Base-by-base conservation (phyloP, 768 basidiomycete species). In the Roridomyces roridus region DNA sequence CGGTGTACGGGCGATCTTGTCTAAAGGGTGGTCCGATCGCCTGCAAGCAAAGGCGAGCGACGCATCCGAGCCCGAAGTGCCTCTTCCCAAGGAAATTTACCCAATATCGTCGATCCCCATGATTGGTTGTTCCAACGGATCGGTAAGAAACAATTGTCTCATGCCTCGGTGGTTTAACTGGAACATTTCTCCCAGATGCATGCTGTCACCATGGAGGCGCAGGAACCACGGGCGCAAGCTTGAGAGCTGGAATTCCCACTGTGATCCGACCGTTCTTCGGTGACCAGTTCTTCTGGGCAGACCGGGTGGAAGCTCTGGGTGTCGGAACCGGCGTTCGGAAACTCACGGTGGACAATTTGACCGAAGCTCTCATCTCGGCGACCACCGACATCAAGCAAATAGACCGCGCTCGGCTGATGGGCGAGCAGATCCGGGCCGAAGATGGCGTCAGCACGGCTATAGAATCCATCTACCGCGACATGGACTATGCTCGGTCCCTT, bases 201-300 rank as follows among this genome's bases (percentile, higher is more conserved):
- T 48, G 94, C 17, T 97, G 96, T 61, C 96, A 99, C 77, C 96
- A 99, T 67, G 96, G 96, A 56, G 96, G 96, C 51, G 94, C 96
- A 5, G 96, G 96, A 20, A 97, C 96, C 3, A 96, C 94, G 1
- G 96, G 96, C 9, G 96, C 96, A 17, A 95, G 92, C 75, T 76
- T 97, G 62, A 79, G 94, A 81, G 93, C 93, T 57, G 94, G 94
- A 8, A 91, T 94, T 48, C 96, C 97, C 1, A 98, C 96, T 1
- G 91, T 99, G 65, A 94, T 98, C 69, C 88, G 88, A 60, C 96
- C 97, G 0, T 99, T 98, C 83, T 99, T 98, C 66, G 96, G 97
- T 3, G 96, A 98, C 70, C 96, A 98, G 66, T 93, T 90, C 70
- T 96, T 98, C 75, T 98, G 94, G 94, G 93, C 94, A 4, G 94